A percentile compares a stretch with the other conserved stretches of the same genome.
Conservation (phyloP, 768 basidiomycete species). For the Lactifluus subvellereus region DNA sequence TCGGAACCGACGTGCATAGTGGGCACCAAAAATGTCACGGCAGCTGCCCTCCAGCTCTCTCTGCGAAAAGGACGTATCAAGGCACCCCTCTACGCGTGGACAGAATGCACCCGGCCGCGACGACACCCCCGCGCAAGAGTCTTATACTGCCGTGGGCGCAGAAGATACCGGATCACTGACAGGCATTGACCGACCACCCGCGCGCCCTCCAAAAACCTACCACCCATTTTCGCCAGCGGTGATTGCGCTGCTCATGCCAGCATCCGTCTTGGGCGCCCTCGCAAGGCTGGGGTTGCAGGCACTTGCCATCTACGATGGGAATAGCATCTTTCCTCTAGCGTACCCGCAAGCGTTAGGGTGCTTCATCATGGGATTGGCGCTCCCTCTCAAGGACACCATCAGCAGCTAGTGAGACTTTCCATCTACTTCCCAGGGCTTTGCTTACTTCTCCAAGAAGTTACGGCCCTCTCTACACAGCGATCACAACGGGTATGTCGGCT, state of each 20-base stretch:
- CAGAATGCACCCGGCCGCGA: neutral
- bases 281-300: slow-evolving; percentile 74
- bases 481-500: slow-evolving; percentile 65
- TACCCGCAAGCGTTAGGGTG: slow-evolving; percentile 89
- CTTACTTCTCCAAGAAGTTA: slow-evolving; percentile 49
- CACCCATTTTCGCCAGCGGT: slow-evolving; percentile 57
- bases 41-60: neutral
- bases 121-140: slow-evolving; percentile 3
- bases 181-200: slow-evolving; percentile 39
- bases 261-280: slow-evolving; percentile 81
- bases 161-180: slow-evolving; percentile 36
- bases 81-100: neutral
- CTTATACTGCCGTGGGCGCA: neutral
- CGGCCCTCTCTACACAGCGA: slow-evolving; percentile 78
- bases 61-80: neutral
- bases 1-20: too few species aligned
- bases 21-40: neutral
- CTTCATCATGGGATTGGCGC: slow-evolving; percentile 79
- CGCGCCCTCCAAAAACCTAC: slow-evolving; percentile 32
- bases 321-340: slow-evolving; percentile 72
- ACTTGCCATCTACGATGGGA: slow-evolving; percentile 65
- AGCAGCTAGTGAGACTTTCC: slow-evolving; percentile 57
- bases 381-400: slow-evolving; percentile 67
- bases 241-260: slow-evolving; percentile 67
- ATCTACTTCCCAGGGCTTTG: slow-evolving; percentile 11